These are phyloP conservation scores for Echeveria elegans DNA, from an alignment of 164 flowering plant genomes.

Conservation along the genomic window DNA sequence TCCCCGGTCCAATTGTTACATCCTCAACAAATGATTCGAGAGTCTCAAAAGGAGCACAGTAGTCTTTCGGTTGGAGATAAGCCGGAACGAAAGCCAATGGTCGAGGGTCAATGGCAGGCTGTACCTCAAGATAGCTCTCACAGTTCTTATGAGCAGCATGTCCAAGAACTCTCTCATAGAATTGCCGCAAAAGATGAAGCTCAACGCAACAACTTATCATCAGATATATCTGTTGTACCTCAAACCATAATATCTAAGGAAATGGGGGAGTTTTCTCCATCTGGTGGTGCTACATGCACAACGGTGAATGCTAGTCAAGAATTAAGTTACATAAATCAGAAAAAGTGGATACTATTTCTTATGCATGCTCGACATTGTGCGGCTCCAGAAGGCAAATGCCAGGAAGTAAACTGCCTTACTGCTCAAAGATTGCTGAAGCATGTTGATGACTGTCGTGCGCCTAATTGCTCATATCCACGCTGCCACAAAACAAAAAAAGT, in stretches of 20 bases:
- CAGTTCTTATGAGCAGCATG: slow-evolving; percentile 40
- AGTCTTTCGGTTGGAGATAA: slow-evolving; percentile 38
- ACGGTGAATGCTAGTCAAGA: slow-evolving; percentile 15
- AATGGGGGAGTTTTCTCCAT: slow-evolving; percentile 19
- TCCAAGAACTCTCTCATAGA: slow-evolving; percentile 57
- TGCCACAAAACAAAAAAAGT: neutral
- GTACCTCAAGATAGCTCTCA: slow-evolving; percentile 33
- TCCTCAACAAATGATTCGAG: slow-evolving; percentile 33
- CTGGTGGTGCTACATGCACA: slow-evolving; percentile 21
- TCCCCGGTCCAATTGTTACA: slow-evolving; percentile 43
- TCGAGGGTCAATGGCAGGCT: slow-evolving; percentile 41
- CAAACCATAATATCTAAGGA: slow-evolving; percentile 27
- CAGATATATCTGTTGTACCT: slow-evolving; percentile 38
- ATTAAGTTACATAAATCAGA: neutral
- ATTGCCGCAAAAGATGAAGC: slow-evolving; percentile 59
- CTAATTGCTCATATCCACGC: neutral
- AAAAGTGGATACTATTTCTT: neutral
- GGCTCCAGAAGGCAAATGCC: neutral
- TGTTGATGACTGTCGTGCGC: neutral
- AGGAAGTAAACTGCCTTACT: neutral
- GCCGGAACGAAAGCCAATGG: slow-evolving; percentile 22
- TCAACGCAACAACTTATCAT: slow-evolving; percentile 47
- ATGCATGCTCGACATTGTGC: neutral
- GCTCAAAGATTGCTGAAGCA: neutral
- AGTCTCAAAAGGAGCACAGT: slow-evolving; percentile 37